A percentile compares a stretch with the other conserved stretches of the same genome.
Evolutionary conservation across 768 basidiomycete species (phyloP).

Genomic region (Amanita muscaria): DNA sequence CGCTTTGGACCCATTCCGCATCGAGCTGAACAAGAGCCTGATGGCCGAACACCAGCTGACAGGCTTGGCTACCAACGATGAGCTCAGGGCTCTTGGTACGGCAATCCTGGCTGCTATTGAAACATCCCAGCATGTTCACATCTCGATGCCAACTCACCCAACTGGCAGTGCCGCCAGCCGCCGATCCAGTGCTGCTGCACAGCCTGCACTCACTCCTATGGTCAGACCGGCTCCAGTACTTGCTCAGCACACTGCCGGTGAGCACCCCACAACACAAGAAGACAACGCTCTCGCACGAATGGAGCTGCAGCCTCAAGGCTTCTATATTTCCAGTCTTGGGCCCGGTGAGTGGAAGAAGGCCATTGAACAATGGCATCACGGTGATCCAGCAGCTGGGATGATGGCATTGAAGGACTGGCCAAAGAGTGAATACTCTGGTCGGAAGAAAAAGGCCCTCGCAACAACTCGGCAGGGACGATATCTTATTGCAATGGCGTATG

Average conservation of each 20-base stretch:
- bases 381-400: not conserved
- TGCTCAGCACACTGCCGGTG: not conserved
- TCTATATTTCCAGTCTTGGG: not conserved
- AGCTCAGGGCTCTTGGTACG: not conserved
- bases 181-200: no score
- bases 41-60: constrained; percentile 18
- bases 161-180: no score
- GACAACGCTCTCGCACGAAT: no score
- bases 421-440: not conserved
- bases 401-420: not conserved
- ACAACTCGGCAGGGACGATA: not conserved
- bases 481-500: not conserved
- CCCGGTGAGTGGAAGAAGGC: constrained; percentile 1
- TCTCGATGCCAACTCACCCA: no score
- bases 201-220: no score
- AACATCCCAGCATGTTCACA: not conserved
- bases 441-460: not conserved
- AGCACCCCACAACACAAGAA: not conserved
- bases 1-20: constrained; percentile 17
- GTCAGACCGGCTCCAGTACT: no score
- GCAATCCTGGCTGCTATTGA: not conserved
- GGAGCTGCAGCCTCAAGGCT: not conserved
- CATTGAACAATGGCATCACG: not conserved
- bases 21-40: constrained; percentile 15
- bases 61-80: constrained; percentile 12